phyloP scores from a whole-genome alignment of 2,329 filamentous ascomycete species.

The Aspergillus jensenii region DNA sequence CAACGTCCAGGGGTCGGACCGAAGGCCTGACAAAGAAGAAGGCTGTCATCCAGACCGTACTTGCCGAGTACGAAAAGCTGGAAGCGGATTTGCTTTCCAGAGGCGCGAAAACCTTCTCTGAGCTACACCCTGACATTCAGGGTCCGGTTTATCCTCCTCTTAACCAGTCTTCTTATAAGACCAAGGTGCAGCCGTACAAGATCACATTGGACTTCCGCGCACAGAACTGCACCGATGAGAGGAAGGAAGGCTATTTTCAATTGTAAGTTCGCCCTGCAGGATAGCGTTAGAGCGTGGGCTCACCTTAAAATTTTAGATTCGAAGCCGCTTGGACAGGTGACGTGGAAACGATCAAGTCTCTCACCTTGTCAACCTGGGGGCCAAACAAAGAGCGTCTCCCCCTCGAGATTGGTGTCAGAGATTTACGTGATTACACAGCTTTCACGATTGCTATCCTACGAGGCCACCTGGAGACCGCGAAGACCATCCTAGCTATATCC shows the following conservation, averaged over 20 bases:
- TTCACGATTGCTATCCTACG: slow-evolving; percentile 69
- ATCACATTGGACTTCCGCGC: slow-evolving; percentile 53
- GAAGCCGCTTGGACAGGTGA: slow-evolving; percentile 75
- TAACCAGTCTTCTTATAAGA: neutral
- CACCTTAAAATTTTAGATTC: slow-evolving; percentile 35
- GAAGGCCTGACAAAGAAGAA: slow-evolving; percentile 53
- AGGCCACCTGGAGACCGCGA: slow-evolving; percentile 64
- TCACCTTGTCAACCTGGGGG: slow-evolving; percentile 37
- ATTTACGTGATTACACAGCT: slow-evolving; percentile 54
- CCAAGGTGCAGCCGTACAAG: slow-evolving; percentile 44
- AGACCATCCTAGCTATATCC: slow-evolving; percentile 67
- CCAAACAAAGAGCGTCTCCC: slow-evolving; percentile 55
- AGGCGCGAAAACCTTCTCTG: slow-evolving; percentile 65
- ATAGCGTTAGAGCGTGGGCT: slow-evolving; percentile 9
- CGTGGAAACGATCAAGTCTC: slow-evolving; percentile 54
- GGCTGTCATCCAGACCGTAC: slow-evolving; percentile 52
- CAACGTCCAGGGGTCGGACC: neutral
- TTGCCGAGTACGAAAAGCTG: slow-evolving; percentile 56
- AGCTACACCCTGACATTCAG: slow-evolving; percentile 56
- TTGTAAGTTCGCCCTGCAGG: slow-evolving; percentile 53
- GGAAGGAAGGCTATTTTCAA: slow-evolving; percentile 60
- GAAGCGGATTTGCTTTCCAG: slow-evolving; percentile 56
- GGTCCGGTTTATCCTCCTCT: neutral
- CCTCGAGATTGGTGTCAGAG: slow-evolving; percentile 62
- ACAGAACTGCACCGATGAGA: slow-evolving; percentile 53